Conservation (phyloP, 768 basidiomycete species). For the Collybia mongolica region DNA sequence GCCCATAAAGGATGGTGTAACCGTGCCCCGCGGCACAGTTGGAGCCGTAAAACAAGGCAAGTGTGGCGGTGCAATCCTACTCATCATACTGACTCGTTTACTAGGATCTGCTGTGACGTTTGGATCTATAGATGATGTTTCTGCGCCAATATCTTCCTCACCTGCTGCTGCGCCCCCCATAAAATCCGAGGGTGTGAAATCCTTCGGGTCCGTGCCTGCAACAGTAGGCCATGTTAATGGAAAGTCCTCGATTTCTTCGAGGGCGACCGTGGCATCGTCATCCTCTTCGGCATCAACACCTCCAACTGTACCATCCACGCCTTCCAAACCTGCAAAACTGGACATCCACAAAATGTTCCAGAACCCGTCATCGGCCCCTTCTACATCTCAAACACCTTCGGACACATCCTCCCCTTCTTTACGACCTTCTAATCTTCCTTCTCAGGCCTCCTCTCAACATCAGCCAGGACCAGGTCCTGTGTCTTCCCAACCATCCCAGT, state of each 20-base stretch:
- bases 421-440: constrained; percentile 52
- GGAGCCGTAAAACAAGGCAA: constrained; percentile 68
- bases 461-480: constrained; percentile 31
- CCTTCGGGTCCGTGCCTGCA: constrained; percentile 78
- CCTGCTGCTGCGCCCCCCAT: constrained; percentile 67
- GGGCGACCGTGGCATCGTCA: constrained; percentile 28
- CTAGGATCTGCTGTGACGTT: constrained; percentile 76
- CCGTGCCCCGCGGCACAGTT: constrained; percentile 64
- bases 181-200: constrained; percentile 73
- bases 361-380: constrained; percentile 47
- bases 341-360: constrained; percentile 67
- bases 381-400: constrained; percentile 46
- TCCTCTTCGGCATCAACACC: constrained; percentile 35
- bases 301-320: constrained; percentile 29
- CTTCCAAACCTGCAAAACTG: constrained; percentile 39
- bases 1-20: constrained; percentile 78
- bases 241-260: constrained; percentile 49
- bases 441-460: constrained; percentile 38
- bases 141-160: constrained; percentile 78
- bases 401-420: constrained; percentile 59
- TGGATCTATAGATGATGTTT: constrained; percentile 85
- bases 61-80: constrained; percentile 15
- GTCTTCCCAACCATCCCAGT: constrained; percentile 40
- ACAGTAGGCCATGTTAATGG: constrained; percentile 59
- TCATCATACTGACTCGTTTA: constrained; percentile 10